phyloP scores from a whole-genome alignment of 352 stramenopile genomes.

The Pythium sukuiense region DNA sequence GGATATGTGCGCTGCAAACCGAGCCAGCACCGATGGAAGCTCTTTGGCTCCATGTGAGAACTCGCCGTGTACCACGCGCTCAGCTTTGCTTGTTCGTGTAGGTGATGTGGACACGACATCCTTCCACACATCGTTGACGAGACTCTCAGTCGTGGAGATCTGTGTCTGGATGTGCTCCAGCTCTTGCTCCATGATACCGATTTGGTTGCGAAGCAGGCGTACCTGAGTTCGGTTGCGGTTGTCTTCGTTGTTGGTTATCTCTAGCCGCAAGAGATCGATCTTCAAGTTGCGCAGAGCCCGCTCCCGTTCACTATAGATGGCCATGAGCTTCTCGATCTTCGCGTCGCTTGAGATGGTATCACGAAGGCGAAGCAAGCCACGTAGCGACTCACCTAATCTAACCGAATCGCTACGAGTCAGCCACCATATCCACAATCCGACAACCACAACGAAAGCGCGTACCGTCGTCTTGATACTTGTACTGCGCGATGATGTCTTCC shows the following conservation, averaged over 20 bases:
- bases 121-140: conserved; percentile 65
- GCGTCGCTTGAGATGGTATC: conserved; percentile 67
- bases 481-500: conserved; percentile 75
- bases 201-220: conserved; percentile 55
- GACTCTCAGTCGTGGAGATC: conserved; percentile 43
- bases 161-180: conserved; percentile 56
- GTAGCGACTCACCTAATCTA: conserved; percentile 63
- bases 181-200: conserved; percentile 61
- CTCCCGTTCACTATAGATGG: conserved; percentile 49
- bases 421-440: neutral
- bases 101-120: conserved; percentile 36
- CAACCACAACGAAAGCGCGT: neutral
- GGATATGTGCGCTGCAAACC: conserved; percentile 57
- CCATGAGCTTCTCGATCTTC: conserved; percentile 48
- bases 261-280: conserved; percentile 64
- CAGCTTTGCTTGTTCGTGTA: neutral
- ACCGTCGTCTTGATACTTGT: conserved; percentile 86
- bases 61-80: neutral
- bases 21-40: conserved; percentile 55
- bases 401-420: neutral
- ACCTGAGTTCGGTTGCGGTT: conserved; percentile 60
- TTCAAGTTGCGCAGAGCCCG: conserved; percentile 48
- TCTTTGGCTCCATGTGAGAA: conserved; percentile 31
- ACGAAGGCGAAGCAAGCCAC: conserved; percentile 58
- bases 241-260: conserved; percentile 42